phyloP scores from a whole-genome alignment of 306 rosid genomes.

The Lithocarpus polystachyus region DNA sequence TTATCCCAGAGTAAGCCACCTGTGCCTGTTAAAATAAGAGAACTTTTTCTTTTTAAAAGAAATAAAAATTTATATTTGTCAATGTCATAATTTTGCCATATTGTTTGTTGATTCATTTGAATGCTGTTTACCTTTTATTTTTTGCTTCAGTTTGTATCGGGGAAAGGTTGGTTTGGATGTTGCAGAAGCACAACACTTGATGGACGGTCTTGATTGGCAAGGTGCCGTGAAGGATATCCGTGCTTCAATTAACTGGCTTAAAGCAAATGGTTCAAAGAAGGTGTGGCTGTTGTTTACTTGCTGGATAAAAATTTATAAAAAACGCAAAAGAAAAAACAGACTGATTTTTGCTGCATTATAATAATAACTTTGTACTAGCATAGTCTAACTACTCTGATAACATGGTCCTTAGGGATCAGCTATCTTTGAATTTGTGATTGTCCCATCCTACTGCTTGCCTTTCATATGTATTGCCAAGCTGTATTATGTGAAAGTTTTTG shows the following conservation, averaged over 20 bases:
- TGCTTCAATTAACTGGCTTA: slow-evolving; percentile 92
- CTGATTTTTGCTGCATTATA: neutral
- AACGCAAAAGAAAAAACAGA: neutral
- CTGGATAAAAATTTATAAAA: neutral
- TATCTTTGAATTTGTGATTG: neutral
- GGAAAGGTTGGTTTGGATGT: slow-evolving; percentile 91
- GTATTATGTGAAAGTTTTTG: slow-evolving; percentile 5
- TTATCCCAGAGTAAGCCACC: slow-evolving; percentile 78
- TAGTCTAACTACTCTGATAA: no score
- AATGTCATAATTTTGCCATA: neutral
- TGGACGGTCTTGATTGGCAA: slow-evolving; percentile 94
- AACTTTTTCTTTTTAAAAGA: neutral
- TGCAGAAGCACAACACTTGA: slow-evolving; percentile 91
- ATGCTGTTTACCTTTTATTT: neutral
- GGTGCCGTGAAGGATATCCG: slow-evolving; percentile 85
- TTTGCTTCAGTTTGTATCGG: slow-evolving; percentile 48
- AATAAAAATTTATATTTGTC: neutral
- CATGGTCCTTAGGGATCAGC: neutral
- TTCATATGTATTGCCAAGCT: slow-evolving; percentile 4
- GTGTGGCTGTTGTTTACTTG: slow-evolving; percentile 28
- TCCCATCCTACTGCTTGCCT: neutral
- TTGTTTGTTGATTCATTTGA: neutral
- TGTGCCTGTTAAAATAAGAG: neutral
- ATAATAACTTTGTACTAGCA: neutral
- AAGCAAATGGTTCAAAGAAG: slow-evolving; percentile 88